Percentiles rank a stretch among this genome's conserved stretches.
Conservation (phyloP, 2,329 filamentous ascomycete genomes). For the Colletotrichum siamense region DNA sequence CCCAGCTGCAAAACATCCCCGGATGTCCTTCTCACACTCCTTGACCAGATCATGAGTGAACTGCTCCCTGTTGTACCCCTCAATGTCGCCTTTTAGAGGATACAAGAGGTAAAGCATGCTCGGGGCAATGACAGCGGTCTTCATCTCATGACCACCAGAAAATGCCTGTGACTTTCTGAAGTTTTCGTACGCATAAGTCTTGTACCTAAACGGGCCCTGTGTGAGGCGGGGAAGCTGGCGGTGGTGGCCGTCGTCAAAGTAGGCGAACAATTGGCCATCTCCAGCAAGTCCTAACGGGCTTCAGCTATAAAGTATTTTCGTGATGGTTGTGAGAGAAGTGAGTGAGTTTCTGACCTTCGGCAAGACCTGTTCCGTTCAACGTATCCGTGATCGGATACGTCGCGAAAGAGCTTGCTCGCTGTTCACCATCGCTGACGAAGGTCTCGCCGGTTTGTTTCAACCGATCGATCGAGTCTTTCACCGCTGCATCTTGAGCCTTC, state of each 20-base stretch:
- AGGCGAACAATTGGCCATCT: background rate
- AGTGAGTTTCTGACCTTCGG: background rate
- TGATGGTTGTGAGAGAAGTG: no score
- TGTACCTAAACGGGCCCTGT: background rate
- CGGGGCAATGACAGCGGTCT: background rate
- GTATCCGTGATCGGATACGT: background rate
- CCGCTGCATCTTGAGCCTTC: background rate
- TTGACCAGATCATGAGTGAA: background rate
- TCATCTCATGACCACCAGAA: background rate
- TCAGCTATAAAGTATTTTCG: no score
- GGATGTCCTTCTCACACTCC: background rate
- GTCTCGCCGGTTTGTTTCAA: background rate
- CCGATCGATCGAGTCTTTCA: background rate
- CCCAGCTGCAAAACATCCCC: background rate
- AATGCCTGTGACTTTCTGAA: background rate
- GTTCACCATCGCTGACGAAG: background rate
- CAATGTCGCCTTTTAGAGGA: background rate
- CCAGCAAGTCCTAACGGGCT: background rate
- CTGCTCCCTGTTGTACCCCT: background rate
- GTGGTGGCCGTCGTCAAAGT: background rate
- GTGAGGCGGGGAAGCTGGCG: background rate
- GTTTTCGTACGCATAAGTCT: background rate
- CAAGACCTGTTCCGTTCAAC: background rate
- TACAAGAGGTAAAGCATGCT: background rate
- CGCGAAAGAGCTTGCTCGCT: background rate